Evolutionary conservation across 805 yeast genomes (phyloP).

Genomic region (Wickerhamiella siamensis): DNA sequence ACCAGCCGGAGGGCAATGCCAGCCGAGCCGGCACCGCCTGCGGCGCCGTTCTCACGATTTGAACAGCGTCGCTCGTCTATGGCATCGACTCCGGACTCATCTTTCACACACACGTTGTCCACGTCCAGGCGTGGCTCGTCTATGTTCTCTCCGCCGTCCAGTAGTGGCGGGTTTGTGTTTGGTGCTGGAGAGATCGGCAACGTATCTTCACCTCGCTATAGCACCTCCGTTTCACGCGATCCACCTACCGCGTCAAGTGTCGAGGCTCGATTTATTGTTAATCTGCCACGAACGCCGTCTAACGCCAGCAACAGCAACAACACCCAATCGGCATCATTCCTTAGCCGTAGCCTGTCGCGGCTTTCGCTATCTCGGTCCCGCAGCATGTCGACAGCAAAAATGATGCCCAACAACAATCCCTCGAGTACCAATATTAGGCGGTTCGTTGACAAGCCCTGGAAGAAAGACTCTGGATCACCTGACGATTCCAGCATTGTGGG

Average conservation of each 20-base stretch:
- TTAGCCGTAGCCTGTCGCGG: constrained; percentile 9
- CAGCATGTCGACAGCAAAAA: constrained; percentile 17
- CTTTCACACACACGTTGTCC: background rate
- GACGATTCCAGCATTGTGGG: constrained; percentile 16
- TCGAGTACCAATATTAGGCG: constrained; percentile 29
- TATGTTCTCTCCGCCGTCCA: constrained; percentile 1
- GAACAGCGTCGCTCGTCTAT: background rate
- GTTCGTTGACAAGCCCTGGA: constrained; percentile 33
- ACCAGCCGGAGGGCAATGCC: constrained; percentile 13
- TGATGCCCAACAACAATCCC: background rate
- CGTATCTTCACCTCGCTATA: constrained; percentile 19
- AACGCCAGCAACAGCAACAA: constrained; percentile 5
- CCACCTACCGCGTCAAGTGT: constrained; percentile 22
- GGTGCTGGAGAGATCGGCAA: constrained; percentile 22
- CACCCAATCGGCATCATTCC: constrained; percentile 1
- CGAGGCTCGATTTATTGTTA: constrained; percentile 77
- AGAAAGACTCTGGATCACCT: constrained; percentile 18
- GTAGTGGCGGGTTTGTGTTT: constrained; percentile 18
- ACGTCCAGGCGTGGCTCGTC: background rate
- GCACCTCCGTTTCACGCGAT: constrained; percentile 12
- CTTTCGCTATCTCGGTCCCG: constrained; percentile 15
- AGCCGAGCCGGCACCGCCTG: constrained; percentile 12
- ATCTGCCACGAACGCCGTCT: constrained; percentile 48
- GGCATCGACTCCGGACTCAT: background rate
- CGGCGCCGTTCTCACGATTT: constrained; percentile 9